Base-by-base conservation (phyloP, 495 filamentous ascomycete genomes). In the Hypoxylon lenormandii region DNA sequence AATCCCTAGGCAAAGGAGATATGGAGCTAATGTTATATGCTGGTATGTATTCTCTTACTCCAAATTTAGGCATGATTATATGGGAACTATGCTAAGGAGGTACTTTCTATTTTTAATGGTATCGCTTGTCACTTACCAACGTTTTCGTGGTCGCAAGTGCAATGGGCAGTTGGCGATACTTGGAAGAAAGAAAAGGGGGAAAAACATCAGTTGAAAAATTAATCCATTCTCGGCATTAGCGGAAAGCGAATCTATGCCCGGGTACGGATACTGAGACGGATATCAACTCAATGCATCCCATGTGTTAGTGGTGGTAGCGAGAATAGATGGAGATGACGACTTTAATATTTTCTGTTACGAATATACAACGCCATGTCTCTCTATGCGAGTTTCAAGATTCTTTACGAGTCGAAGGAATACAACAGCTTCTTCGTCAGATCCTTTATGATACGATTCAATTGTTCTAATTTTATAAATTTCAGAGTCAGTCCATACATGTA, bases 241-340 rank as follows among this genome's bases (percentile, higher is more conserved):
- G 56, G 49, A 33, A 22, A 62, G 38, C 23, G 16, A 22, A 47
- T 38, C 15, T 45, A 45, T 16, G 42, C 42, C 21, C 42, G 42
- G 42, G 13, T 21, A 45, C 16, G 7, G 16, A 45, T 18, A 45
- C 42, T 7, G 10, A 33, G 30, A 33, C 43, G 43, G 18, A 46
- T 46, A 22, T 46, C 18, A 21, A 46, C 16, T 33, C 30, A 33
- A 45, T 45, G 42, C 42, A 45, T 45, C 42, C 42, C 42, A 8
- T 42, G 8, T 16, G 8, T 42, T 42, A 42, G 38, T 16, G 15
- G 1, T 42, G 15, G 7, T 19, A 45, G 42, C 15, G 3, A 45
- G 16, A 18, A 45, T 13, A 54, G 19, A 54, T 54, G 4, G 28
- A 47, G 52, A 62, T 63, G 65, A 58, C 65, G 58, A 62, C 53